Conservation (phyloP, 768 basidiomycete genomes). For the Asterophora lycoperdoides region DNA sequence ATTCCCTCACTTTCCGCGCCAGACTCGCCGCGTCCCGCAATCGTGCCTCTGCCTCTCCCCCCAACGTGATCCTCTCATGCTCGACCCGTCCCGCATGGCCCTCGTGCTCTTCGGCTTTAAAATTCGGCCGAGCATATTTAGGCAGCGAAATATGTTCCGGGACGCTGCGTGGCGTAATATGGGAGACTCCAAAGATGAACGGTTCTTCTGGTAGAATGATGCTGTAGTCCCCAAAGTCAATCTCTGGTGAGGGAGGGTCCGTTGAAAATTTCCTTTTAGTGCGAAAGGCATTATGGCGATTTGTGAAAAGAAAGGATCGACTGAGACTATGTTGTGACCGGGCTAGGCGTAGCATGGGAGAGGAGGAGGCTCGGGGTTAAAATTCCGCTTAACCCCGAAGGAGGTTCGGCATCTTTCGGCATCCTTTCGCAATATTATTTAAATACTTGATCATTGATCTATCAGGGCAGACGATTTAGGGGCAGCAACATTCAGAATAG, state of each 20-base stretch:
- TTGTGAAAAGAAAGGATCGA: background rate
- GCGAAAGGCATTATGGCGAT: background rate
- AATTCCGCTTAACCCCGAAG: no score
- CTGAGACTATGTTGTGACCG: background rate
- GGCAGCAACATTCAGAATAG: no score
- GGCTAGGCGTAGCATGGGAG: slow-evolving; percentile 4
- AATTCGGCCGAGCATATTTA: slow-evolving; percentile 39
- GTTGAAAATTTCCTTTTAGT: background rate
- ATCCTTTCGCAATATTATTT: no score
- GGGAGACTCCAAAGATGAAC: slow-evolving; percentile 57
- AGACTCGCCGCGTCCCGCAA: slow-evolving; percentile 52
- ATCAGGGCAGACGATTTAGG: no score
- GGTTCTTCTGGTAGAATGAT: slow-evolving; percentile 66
- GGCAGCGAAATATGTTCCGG: slow-evolving; percentile 56
- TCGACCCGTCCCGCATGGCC: background rate
- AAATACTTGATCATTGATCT: no score
- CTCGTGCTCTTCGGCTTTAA: background rate
- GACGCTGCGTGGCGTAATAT: slow-evolving; percentile 53
- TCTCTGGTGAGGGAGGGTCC: slow-evolving; percentile 19
- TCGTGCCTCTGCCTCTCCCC: slow-evolving; percentile 46
- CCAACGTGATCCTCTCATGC: slow-evolving; percentile 40
- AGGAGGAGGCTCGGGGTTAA: no score
- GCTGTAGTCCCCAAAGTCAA: slow-evolving; percentile 49
- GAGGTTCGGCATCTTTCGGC: no score
- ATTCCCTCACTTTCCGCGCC: slow-evolving; percentile 53